Base-by-base conservation (phyloP, 208 protist genomes). In the Wallacemonas rigidus region DNA sequence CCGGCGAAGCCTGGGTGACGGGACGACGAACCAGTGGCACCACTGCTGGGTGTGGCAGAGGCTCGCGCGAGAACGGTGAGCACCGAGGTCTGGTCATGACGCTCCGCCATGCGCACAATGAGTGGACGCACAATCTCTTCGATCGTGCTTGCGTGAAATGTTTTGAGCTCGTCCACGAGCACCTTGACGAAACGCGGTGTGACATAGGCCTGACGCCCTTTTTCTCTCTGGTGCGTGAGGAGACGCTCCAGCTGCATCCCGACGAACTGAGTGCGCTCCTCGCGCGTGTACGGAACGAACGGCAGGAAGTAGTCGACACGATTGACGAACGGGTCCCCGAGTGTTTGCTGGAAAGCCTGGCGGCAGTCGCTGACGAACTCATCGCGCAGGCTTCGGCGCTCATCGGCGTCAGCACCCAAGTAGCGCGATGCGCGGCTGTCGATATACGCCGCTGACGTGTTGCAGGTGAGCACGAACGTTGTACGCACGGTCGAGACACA, bases 391-490 rank as follows among this genome's bases (percentile, higher is more conserved):
- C 17, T 55, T 15, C 68, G 68, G 40, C 82, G 90, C 58, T 89
- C 77, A 4, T 79, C 74, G 7, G 72, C 38, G 3, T 67, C 76
- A 14, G 69, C 67, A 26, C 17, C 36, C 26, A 93, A 69, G 75
- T 94, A 94, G 17, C 70, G 56, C 3, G 61, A 45, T 15, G 76
- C 75, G 41, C 74, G 58, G 2, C 47, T 58, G 15, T 78, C 65
- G 43, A 96, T 94, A 50, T 71, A 45, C n/a, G 89, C 80, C 8
- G 77, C 80, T 17, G 65, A 68, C 62, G 92, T 85, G 71, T 96
- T 96, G 77, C 89, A 94, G 3, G 91, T 94, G 40, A 96, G 75
- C 39, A 96, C 84, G 73, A 96, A 96, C 6, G 86, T 94, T 1
- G 85, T 79, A 45, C 81, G 68, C 62, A 86, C 86, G 17, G 89